phyloP scores from a whole-genome alignment of 2,329 filamentous ascomycete species.

The Talaromyces albobiverticillius region DNA sequence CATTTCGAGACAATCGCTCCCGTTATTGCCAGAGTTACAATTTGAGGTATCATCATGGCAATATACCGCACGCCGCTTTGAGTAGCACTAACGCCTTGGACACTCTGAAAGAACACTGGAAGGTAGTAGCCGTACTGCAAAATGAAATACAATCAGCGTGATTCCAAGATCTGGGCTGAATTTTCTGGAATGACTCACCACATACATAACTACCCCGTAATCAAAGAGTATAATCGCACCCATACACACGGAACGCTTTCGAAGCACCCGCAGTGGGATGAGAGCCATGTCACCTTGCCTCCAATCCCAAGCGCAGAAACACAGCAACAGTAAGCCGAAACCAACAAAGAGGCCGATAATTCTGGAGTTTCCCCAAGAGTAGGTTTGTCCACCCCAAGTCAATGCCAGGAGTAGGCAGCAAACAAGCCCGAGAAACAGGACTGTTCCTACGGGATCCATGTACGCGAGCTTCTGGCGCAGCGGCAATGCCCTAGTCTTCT shows the following conservation, averaged over 20 bases:
- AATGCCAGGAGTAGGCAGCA: background rate
- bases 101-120: background rate
- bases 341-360: background rate
- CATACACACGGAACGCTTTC: background rate
- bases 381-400: background rate
- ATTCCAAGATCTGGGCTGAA: slow-evolving; percentile 1
- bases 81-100: background rate
- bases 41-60: slow-evolving; percentile 5
- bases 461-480: background rate
- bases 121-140: background rate
- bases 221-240: background rate
- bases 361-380: background rate
- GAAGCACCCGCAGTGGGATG: background rate
- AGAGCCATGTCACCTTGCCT: background rate
- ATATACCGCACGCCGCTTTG: background rate
- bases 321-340: background rate
- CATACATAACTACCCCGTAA: background rate
- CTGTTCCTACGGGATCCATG: background rate
- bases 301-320: background rate
- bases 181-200: background rate
- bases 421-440: background rate
- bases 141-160: background rate
- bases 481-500: background rate
- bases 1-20: slow-evolving; percentile 2
- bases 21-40: background rate